These are phyloP conservation scores for Crotalaria pallida DNA, from an alignment of 306 rosid species.

Conservation along the genomic window DNA sequence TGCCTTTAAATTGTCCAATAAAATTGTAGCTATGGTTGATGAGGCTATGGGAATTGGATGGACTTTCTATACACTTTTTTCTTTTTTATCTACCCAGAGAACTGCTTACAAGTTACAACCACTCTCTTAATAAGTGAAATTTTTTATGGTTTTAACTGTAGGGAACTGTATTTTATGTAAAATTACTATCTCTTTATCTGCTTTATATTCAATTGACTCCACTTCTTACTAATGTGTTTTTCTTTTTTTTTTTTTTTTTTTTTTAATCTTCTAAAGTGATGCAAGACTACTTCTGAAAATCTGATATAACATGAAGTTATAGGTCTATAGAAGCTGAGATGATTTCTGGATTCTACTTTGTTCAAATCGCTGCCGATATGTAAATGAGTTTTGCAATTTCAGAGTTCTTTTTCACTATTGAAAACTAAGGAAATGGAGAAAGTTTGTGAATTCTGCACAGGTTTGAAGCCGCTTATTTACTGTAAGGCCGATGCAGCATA, in stretches of 20 bases:
- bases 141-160: neutral
- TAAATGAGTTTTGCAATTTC: slow-evolving; percentile 2
- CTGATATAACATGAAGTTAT: neutral
- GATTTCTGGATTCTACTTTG: slow-evolving; percentile 16
- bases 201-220: slow-evolving; percentile 9
- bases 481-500: slow-evolving; percentile 84
- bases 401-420: slow-evolving; percentile 5
- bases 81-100: no score
- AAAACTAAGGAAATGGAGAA: slow-evolving; percentile 55
- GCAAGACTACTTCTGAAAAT: neutral
- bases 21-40: slow-evolving; percentile 2
- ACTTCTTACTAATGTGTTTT: slow-evolving; percentile 9
- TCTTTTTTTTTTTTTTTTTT: neutral
- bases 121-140: neutral
- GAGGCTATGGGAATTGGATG: neutral
- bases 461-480: slow-evolving; percentile 66
- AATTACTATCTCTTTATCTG: neutral
- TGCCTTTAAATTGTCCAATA: neutral
- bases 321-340: neutral
- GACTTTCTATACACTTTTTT: neutral
- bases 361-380: neutral
- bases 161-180: slow-evolving; percentile 13
- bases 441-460: slow-evolving; percentile 72
- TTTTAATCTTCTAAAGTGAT: neutral
- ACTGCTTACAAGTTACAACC: neutral